A percentile compares a stretch with the other conserved stretches of the same genome.
Conservation (phyloP, 805 yeast species). For the Candida palmyrensis region DNA sequence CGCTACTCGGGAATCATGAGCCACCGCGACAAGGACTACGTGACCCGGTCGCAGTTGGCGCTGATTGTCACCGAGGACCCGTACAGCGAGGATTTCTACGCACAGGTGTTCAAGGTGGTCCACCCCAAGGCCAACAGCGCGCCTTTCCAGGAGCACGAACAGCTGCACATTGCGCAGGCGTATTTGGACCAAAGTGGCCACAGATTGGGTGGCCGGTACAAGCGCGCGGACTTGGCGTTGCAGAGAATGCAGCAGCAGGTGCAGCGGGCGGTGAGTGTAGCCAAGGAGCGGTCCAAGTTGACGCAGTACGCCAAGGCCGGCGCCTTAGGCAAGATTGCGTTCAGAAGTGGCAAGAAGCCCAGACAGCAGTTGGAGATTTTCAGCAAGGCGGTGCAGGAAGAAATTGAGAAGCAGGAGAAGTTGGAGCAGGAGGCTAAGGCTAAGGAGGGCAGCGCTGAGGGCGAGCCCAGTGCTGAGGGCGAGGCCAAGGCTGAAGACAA, state of each 20-base stretch:
- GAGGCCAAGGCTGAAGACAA: constrained; percentile 14
- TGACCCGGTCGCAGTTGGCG: constrained; percentile 88
- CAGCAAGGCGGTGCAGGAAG: constrained; percentile 46
- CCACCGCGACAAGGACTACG: constrained; percentile 93
- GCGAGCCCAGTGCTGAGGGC: constrained; percentile 12
- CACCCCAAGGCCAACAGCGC: constrained; percentile 46
- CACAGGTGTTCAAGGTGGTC: constrained; percentile 75
- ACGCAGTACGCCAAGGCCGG: constrained; percentile 71
- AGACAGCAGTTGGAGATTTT: constrained; percentile 75
- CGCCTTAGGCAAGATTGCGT: constrained; percentile 81
- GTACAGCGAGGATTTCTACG: constrained; percentile 92
- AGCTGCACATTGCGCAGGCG: constrained; percentile 79
- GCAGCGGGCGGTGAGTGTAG: constrained; percentile 91
- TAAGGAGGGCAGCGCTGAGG: constrained; percentile 18
- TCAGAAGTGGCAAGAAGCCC: constrained; percentile 78
- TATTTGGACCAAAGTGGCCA: constrained; percentile 89
- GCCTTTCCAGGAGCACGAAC: constrained; percentile 39
- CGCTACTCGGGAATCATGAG: constrained; percentile 92
- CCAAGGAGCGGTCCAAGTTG: constrained; percentile 77
- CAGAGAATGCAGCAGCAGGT: constrained; percentile 99
- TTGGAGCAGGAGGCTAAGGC: constrained; percentile 14
- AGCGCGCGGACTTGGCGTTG: constrained; percentile 82
- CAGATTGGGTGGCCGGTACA: constrained; percentile 78
- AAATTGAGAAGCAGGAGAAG: constrained; percentile 27
- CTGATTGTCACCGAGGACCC: constrained; percentile 98